Evolutionary conservation across 192 early-diverging fungal genomes (phyloP), one percentile per base, ranked within the genome.

Genomic region (Coemansia sp.): DNA sequence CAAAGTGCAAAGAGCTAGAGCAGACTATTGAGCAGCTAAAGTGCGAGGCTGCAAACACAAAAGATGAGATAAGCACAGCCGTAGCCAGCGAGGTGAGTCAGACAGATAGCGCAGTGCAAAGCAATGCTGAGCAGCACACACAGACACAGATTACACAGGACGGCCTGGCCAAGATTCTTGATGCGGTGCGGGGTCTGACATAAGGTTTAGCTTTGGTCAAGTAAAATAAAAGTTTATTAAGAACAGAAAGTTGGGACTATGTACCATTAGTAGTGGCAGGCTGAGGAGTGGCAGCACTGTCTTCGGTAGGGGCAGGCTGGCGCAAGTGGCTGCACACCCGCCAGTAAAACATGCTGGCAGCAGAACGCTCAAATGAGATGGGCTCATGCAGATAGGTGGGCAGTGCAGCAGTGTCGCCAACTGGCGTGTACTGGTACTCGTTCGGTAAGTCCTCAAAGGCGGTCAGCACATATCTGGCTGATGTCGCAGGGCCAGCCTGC

Each of bases 291-390:
- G 44, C 4, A 1, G 37, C 26, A 23, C 8, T 36, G 31, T 2
- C 22, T 28, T 17, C 52, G 20, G 21, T 14, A 31, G 31, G 31
- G 10, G 9, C 22, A 46, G 2, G 22, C 40, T 68, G 50, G 56
- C 72, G 69, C 55, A 81, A 40, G 42, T 72, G 74, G 48, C 69
- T 66, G 63, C 74, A 81, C 57, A 81, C 53, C 26, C 78, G 72
- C 78, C 78, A 81, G 54, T 62, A 72, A 64, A 81, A 81, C 78
- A 81, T 75, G 67, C 36, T 62, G 5, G 66, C 69, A 8, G 67
- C 67, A 11, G 59, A 12, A 52, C 68, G 66, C 25, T 65, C 70
- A 65, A 81, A 81, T 22, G 72, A 71, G 55, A 81, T 75, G 37
- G 62, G 56, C 63, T 75, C 70, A 51, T 55, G 66, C n/a, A 81